Conservation (phyloP, 768 basidiomycete genomes). For the Suillus paluster region DNA sequence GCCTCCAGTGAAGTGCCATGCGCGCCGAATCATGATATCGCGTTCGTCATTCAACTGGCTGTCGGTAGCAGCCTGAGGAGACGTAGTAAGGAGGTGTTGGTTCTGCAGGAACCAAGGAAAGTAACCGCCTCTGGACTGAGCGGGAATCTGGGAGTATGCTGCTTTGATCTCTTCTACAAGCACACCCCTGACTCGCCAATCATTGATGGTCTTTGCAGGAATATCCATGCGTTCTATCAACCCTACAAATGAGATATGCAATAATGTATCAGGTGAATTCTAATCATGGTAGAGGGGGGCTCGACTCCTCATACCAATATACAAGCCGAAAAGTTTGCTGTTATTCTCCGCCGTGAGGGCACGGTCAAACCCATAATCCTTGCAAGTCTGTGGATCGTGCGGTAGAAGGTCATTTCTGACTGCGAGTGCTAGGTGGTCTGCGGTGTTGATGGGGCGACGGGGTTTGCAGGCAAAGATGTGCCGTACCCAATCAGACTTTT, state of each 20-base stretch:
- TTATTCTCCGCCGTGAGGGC: constrained; percentile 20
- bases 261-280: background rate
- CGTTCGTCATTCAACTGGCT: background rate
- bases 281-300: background rate
- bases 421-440: constrained; percentile 34
- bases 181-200: constrained; percentile 37
- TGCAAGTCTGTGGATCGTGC: constrained; percentile 33
- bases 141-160: constrained; percentile 29
- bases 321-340: constrained; percentile 35
- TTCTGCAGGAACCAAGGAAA: constrained; percentile 44
- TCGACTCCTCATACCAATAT: constrained; percentile 17
- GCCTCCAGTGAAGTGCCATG: constrained; percentile 16
- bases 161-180: constrained; percentile 39
- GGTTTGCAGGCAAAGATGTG: background rate
- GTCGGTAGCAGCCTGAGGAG: background rate
- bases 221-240: constrained; percentile 27
- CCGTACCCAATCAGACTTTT: background rate
- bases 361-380: constrained; percentile 41
- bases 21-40: constrained; percentile 1
- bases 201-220: constrained; percentile 32
- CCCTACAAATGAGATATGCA: constrained; percentile 11
- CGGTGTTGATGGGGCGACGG: background rate
- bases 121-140: constrained; percentile 28
- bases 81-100: constrained; percentile 31
- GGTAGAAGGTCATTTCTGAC: constrained; percentile 28